These are phyloP conservation scores for Skeletonema costatum DNA, from an alignment of 108 stramenopile species.

Conservation along the genomic window DNA sequence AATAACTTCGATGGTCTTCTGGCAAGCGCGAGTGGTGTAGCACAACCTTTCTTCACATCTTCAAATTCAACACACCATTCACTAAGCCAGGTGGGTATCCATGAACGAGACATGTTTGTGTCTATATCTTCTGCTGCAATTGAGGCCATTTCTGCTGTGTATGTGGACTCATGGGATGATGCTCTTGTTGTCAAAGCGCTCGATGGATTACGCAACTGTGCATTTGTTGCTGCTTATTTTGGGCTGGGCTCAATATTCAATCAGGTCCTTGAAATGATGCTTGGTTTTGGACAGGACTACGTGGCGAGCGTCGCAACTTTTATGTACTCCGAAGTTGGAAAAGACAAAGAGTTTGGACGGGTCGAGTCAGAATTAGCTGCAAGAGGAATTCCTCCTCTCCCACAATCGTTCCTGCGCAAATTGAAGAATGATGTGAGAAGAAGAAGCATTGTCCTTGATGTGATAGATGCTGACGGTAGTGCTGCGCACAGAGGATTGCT, in stretches of 20 bases:
- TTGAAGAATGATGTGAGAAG: slow-evolving; percentile 2
- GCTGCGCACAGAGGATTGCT: slow-evolving; percentile 82
- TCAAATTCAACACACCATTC: slow-evolving; percentile 56
- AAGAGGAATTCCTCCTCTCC: slow-evolving; percentile 31
- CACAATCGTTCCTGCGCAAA: slow-evolving; percentile 22
- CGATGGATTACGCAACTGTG: slow-evolving; percentile 73
- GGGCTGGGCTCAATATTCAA: slow-evolving; percentile 64
- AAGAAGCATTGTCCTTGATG: slow-evolving; percentile 11
- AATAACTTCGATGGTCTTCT: slow-evolving; percentile 66
- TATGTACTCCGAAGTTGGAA: slow-evolving; percentile 46
- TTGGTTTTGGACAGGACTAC: slow-evolving; percentile 75
- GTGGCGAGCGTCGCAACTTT: slow-evolving; percentile 59
- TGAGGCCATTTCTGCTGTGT: slow-evolving; percentile 73
- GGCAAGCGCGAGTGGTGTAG: slow-evolving; percentile 54
- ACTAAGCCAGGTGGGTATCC: slow-evolving; percentile 72
- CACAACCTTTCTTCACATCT: slow-evolving; percentile 63
- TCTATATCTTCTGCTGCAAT: slow-evolving; percentile 72
- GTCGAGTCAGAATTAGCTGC: slow-evolving; percentile 17
- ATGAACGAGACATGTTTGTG: slow-evolving; percentile 92
- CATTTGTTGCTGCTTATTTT: slow-evolving; percentile 65
- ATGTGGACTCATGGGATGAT: slow-evolving; percentile 86
- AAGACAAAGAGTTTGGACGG: background rate
- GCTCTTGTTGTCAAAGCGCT: slow-evolving; percentile 76
- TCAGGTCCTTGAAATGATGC: slow-evolving; percentile 64
- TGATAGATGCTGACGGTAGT: slow-evolving; percentile 55